Evolutionary conservation across 139 green algal genomes (phyloP).

Genomic region (Chlorella ohadii): DNA sequence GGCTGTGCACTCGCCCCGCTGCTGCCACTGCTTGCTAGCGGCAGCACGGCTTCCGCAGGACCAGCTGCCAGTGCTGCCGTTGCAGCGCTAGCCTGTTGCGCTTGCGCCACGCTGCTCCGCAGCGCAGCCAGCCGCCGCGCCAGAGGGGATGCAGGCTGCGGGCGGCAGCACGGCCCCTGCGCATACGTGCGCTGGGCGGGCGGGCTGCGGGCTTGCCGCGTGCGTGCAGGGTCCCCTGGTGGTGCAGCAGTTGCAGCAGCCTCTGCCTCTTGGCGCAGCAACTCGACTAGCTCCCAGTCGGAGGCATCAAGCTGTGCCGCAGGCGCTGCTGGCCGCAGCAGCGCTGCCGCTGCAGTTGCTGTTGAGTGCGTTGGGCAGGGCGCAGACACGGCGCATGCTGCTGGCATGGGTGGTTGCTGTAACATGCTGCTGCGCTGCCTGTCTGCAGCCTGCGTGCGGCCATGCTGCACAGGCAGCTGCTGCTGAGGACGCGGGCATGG

Average conservation of each 20-base stretch:
- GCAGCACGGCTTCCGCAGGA: neutral
- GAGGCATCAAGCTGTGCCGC: neutral
- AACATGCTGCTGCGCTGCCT: no score
- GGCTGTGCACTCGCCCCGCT: no score
- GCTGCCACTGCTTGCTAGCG: neutral
- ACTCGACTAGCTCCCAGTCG: neutral
- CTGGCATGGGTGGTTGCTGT: no score
- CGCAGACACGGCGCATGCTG: neutral
- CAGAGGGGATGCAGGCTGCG: neutral
- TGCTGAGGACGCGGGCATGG: no score
- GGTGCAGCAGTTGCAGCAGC: neutral
- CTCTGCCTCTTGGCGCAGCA: slow-evolving; percentile 7
- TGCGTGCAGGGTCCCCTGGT: neutral
- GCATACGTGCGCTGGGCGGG: neutral
- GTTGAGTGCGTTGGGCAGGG: neutral
- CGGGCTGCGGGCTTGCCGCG: neutral
- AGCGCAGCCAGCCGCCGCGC: neutral
- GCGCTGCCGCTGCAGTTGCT: no score
- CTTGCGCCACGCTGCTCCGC: neutral
- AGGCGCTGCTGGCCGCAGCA: neutral
- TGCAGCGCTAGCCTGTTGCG: no score
- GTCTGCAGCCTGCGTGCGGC: no score
- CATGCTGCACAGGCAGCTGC: no score
- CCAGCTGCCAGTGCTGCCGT: neutral
- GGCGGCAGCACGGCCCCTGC: neutral